Base-by-base conservation (phyloP, 352 stramenopile genomes). In the Pythium coloratum region DNA sequence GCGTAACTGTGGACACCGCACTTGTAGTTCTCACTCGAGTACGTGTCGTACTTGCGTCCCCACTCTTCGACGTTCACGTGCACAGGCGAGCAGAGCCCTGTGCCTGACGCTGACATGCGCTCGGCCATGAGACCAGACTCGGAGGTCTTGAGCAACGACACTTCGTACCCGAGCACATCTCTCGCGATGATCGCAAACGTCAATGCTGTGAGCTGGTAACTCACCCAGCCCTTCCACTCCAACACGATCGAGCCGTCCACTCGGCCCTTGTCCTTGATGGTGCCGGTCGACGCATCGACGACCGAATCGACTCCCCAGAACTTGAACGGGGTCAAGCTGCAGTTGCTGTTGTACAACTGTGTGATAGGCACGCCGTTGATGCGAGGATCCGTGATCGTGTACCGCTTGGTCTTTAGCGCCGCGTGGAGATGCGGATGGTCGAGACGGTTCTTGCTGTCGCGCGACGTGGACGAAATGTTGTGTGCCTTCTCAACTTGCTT, bases 1-100 rank as follows among this genome's bases (percentile, higher is more conserved):
- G 61, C 56, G 67, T 82, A 85, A 2, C 66, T 69, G 47, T 72
- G 66, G 6, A 54, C 57, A 1, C 73, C 73, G 7, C 51, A 28
- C 6, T 24, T 55, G 26, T 64, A 69, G 6, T 61, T 66, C 30
- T 82, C 73, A 67, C 84, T 81, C 2, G 66, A 34, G 61, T 76
- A 84, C 1, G 54, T 33, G 0, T 69, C n/a, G 13, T 64, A 69
- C 9, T 51, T 64, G 0, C 55, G 30, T 6, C 57, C 30, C 76
- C 78, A 84, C 20, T 77, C 72, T 59, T 87, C 75, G 10, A 76
- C 7, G 46, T 82, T 80, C 4, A 68, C 50, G 56, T 87, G 76
- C 2, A 67, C 69, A 12, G 78, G 76, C 0, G 61, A 75, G 24
- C 78, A 84, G 4, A 70, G 13, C 0, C 76, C 78, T 6, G n/a